phyloP scores from a whole-genome alignment of 257 asterid genomes.

The Solanum chaucha region DNA sequence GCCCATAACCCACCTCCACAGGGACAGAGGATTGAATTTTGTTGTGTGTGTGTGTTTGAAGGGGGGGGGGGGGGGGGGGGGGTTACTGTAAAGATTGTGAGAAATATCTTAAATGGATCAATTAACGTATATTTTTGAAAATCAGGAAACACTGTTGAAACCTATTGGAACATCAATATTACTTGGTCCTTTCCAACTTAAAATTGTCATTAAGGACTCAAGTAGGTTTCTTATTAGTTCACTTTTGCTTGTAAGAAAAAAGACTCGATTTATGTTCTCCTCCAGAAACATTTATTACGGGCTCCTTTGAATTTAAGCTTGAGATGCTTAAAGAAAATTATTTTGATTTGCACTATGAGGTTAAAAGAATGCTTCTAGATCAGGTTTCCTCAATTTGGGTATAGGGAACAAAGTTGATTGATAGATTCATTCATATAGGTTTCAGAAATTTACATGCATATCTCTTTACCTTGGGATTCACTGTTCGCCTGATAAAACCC shows the following conservation, averaged over 20 bases:
- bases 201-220: not conserved
- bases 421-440: not conserved
- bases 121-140: not conserved
- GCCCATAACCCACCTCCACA: not conserved
- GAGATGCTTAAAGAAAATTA: not conserved
- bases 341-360: not conserved
- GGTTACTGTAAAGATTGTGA: not conserved
- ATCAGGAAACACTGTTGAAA: not conserved
- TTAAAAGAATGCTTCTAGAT: not conserved
- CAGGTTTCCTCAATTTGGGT: not conserved
- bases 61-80: not conserved
- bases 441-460: not conserved
- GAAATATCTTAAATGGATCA: not conserved
- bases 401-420: not conserved
- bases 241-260: not conserved
- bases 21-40: not conserved
- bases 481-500: not conserved
- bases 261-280: not conserved
- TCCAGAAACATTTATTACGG: not conserved
- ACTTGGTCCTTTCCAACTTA: not conserved
- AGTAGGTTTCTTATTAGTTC: not conserved
- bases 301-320: not conserved
- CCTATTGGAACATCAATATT: not conserved
- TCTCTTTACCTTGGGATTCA: not conserved
- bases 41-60: not conserved